Evolutionary conservation across 2,329 filamentous ascomycete species (phyloP).

Genomic region (Cryphonectria nitschkei): DNA sequence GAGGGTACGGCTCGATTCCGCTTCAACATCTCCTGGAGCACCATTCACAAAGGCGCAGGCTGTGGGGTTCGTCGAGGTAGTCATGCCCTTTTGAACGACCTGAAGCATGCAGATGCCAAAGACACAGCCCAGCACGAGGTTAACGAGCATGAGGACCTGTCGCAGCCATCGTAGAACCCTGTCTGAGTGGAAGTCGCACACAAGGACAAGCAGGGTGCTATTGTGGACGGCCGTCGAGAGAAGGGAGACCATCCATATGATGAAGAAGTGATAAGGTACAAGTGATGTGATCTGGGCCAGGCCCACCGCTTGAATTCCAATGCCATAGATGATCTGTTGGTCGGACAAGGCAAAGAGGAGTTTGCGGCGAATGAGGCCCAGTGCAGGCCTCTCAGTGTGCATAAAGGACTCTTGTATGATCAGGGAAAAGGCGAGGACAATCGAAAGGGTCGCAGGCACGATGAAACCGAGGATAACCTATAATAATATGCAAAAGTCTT

Average conservation of each 20-base stretch:
- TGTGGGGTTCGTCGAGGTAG: constrained; percentile 55
- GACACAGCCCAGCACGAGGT: constrained; percentile 60
- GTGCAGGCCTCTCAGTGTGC: constrained; percentile 15
- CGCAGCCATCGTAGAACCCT: constrained; percentile 69
- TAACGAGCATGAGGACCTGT: constrained; percentile 68
- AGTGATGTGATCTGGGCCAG: constrained; percentile 62
- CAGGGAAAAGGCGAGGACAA: constrained; percentile 25
- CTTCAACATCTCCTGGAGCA: constrained; percentile 42
- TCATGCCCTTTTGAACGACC: constrained; percentile 54
- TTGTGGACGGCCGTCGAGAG: constrained; percentile 69
- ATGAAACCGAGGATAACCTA: constrained; percentile 29
- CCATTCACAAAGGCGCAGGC: constrained; percentile 57
- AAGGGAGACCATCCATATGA: constrained; percentile 66
- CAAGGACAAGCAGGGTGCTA: constrained; percentile 65
- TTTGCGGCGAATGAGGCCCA: constrained; percentile 51
- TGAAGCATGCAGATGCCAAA: constrained; percentile 61
- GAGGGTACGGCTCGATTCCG: constrained; percentile 46
- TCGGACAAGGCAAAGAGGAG: constrained; percentile 68
- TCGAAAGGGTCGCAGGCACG: constrained; percentile 24
- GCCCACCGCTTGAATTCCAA: constrained; percentile 68
- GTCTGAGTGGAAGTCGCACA: constrained; percentile 68
- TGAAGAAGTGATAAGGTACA: constrained; percentile 71
- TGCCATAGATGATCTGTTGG: constrained; percentile 70
- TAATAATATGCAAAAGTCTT: not conserved
- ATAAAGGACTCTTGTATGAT: constrained; percentile 28